Percentiles rank a stretch among this genome's conserved stretches.
phyloP scores from a whole-genome alignment of 1,284 basidiomycete species.

The Ceraceosorus bombacis region DNA sequence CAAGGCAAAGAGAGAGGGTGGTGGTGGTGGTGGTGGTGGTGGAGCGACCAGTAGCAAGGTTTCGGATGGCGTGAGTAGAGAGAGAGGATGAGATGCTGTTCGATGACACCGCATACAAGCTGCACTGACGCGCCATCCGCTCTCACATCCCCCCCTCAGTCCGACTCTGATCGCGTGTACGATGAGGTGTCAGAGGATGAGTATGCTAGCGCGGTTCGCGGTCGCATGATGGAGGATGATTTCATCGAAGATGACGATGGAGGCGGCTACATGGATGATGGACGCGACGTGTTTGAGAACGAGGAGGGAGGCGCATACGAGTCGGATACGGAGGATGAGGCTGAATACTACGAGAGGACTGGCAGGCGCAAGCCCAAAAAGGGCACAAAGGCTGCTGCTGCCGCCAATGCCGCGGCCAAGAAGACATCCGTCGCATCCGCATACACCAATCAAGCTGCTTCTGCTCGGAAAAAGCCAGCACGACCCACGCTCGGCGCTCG shows the following conservation, averaged over 20 bases:
- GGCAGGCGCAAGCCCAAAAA: conserved; percentile 41
- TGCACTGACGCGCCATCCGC: background rate
- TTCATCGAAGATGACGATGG: conserved; percentile 87
- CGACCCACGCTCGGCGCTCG: background rate
- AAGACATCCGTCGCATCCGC: conserved; percentile 2
- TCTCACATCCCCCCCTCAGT: conserved; percentile 6
- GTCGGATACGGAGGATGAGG: conserved; percentile 41
- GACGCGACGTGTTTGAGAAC: conserved; percentile 75
- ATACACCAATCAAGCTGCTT: background rate
- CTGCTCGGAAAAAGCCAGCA: background rate
- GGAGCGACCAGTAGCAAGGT: background rate
- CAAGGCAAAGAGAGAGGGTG: conserved; percentile 39
- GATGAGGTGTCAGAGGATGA: conserved; percentile 88
- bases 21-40: conserved; percentile 7
- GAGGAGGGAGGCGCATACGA: conserved; percentile 47
- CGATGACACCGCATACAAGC: background rate
- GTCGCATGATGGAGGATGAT: conserved; percentile 79
- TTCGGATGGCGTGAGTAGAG: background rate
- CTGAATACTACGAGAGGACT: conserved; percentile 44
- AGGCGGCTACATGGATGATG: conserved; percentile 87
- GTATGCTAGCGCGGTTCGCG: conserved; percentile 76
- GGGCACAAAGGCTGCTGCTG: background rate
- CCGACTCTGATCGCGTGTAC: conserved; percentile 62
- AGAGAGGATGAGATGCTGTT: background rate
- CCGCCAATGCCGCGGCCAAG: conserved; percentile 2